These are phyloP conservation scores for Pulveroboletus ravenelii DNA, from an alignment of 768 basidiomycete genomes.

Conservation along the genomic window DNA sequence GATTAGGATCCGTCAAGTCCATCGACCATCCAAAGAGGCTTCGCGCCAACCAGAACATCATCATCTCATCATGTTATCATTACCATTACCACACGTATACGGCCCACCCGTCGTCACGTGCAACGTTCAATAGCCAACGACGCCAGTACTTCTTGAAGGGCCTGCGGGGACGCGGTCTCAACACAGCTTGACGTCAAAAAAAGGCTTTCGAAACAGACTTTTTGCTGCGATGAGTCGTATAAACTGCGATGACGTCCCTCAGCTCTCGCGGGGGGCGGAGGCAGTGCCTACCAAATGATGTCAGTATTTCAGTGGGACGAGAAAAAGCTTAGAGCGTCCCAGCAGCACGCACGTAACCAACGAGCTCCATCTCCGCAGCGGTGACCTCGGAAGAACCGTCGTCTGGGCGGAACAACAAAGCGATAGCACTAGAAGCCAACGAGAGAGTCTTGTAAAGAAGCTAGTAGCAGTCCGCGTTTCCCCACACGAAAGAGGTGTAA, in stretches of 20 bases:
- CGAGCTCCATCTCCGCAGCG: too few relatives aligned
- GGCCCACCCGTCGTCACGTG: too few relatives aligned
- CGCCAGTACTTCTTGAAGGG: too few relatives aligned
- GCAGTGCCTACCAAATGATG: conserved; percentile 23
- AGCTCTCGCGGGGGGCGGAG: conserved; percentile 8
- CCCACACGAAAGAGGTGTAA: conserved; percentile 3
- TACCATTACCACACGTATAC: too few relatives aligned
- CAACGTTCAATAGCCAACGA: too few relatives aligned
- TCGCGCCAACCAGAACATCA: too few relatives aligned
- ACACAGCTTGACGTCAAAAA: too few relatives aligned
- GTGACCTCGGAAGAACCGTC: conserved; percentile 1
- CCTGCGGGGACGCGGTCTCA: too few relatives aligned
- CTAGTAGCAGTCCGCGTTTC: neutral
- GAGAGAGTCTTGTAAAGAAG: conserved; percentile 8
- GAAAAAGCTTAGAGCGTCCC: conserved; percentile 11
- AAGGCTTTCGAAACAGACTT: too few relatives aligned
- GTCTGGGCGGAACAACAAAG: neutral
- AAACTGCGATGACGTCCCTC: conserved; percentile 1
- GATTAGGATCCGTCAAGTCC: too few relatives aligned
- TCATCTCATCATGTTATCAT: too few relatives aligned
- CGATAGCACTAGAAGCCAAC: conserved; percentile 11
- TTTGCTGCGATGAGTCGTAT: conserved; percentile 1
- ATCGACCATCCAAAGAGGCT: too few relatives aligned
- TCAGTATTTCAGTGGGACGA: conserved; percentile 14
- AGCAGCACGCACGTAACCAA: neutral